A percentile compares a stretch with the other conserved stretches of the same genome.
phyloP scores from a whole-genome alignment of 345 rosid species.

The Toxicodendron radicans region DNA sequence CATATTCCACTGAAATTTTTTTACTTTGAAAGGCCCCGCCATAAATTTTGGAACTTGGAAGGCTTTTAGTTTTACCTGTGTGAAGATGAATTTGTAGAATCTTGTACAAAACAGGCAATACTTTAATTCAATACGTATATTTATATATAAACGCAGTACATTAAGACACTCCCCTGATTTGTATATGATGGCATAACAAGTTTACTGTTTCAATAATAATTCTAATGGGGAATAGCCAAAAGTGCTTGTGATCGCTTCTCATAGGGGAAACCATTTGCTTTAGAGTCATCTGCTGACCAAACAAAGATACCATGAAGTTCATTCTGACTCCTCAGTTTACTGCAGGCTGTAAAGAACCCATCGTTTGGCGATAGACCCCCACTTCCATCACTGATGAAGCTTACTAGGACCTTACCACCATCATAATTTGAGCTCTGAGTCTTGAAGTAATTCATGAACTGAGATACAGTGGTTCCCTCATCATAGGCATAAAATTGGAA shows the following conservation, averaged over 20 bases:
- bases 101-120: too few species aligned
- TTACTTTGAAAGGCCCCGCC: too few species aligned
- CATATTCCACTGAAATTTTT: too few species aligned
- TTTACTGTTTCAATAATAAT: too few species aligned
- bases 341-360: conserved; percentile 42
- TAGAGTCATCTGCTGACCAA: conserved; percentile 49
- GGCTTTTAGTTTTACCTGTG: too few species aligned
- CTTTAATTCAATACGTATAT: neutral
- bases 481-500: conserved; percentile 50
- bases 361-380: conserved; percentile 37
- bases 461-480: conserved; percentile 25
- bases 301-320: conserved; percentile 39
- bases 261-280: conserved; percentile 19
- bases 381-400: conserved; percentile 28
- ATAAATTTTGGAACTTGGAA: too few species aligned
- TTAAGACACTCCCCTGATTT: neutral
- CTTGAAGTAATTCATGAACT: conserved; percentile 34
- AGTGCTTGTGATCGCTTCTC: conserved; percentile 40
- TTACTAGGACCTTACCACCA: conserved; percentile 29
- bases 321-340: conserved; percentile 24
- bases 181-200: neutral
- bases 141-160: neutral
- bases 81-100: too few species aligned
- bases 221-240: conserved; percentile 28
- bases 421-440: conserved; percentile 31